Base-by-base conservation (phyloP, 257 asterid species). In the Penstemon davidsonii region DNA sequence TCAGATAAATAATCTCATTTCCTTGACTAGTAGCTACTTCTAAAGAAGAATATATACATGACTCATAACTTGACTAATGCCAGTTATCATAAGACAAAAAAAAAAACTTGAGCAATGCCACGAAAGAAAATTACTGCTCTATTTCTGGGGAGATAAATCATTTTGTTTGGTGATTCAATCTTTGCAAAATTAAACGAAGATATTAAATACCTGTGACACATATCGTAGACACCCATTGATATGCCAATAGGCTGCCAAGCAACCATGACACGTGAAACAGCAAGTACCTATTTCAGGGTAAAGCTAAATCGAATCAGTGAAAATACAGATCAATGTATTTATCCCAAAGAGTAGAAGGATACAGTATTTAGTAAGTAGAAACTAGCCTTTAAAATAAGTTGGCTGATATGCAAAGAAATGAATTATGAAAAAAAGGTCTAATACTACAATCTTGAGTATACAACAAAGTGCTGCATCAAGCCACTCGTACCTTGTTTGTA, bases 191-290 rank as follows among this genome's bases (percentile, higher is more conserved):
- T 4, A 8, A 5, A 12, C 42, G 39, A 8, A 51, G 55, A 6
- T 67, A 11, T 62, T 39, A 62, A 55, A 33, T 87, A 94, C 99
- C 99, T 86, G 84, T 87, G 99, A 69, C 97, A 94, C 86, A 94
- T 83, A 69, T 94, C 97, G 74, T 91, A 94, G 12, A 91, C 97
- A 60, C 97, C 99, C 99, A 94, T 94, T 10, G 96, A 74, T 66
- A 94, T 81, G 84, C 99, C 99, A 75, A 94, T 84, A 42, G 97
- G 96, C 74, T 82, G 82, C 97, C 99, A 94, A 6, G 95, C 84
- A 62, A 94, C 99, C 96, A 94, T 87, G 74, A 94, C 86, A 2
- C 97, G 95, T 11, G 97, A 91, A 71, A 87, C 96, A 69, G 96
- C 99, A 60, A 94, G 97, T 64, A 94, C 97, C 99, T 94, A 79